A percentile compares a stretch with the other conserved stretches of the same genome.
phyloP scores from a whole-genome alignment of 73 alveolate genomes.

The Diophrys appendiculata region DNA sequence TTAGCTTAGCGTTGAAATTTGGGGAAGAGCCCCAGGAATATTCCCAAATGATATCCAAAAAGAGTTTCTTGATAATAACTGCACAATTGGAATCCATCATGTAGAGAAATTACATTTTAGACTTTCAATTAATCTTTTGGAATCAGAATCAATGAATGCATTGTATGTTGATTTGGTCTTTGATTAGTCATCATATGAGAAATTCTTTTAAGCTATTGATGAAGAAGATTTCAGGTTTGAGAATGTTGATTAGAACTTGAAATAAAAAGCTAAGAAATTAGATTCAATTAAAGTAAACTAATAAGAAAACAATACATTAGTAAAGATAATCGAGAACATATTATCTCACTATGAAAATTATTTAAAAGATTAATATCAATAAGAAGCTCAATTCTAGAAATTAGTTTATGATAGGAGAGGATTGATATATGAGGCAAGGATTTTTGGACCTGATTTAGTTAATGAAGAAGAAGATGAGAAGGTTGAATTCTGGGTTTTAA shows the following conservation, averaged over 20 bases:
- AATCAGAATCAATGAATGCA: conserved; percentile 16
- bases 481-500: not conserved
- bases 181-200: conserved; percentile 1
- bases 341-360: not conserved
- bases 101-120: not conserved
- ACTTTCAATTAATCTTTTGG: conserved; percentile 4
- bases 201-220: not conserved
- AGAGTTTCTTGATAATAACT: not conserved
- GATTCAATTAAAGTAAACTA: not conserved
- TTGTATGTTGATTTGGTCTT: not conserved
- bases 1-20: not conserved
- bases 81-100: conserved; percentile 2
- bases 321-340: not conserved
- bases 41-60: conserved; percentile 3
- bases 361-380: not conserved
- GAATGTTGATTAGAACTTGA: not conserved
- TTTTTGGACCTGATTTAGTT: not conserved
- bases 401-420: conserved; percentile 9
- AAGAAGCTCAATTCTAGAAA: not conserved
- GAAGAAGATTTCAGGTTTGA: not conserved
- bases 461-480: not conserved
- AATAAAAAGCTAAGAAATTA: not conserved
- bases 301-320: not conserved
- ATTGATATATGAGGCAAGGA: not conserved
- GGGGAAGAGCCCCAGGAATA: conserved; percentile 13